Conservation (phyloP, 345 rosid species). For the Mercurialis annua region DNA sequence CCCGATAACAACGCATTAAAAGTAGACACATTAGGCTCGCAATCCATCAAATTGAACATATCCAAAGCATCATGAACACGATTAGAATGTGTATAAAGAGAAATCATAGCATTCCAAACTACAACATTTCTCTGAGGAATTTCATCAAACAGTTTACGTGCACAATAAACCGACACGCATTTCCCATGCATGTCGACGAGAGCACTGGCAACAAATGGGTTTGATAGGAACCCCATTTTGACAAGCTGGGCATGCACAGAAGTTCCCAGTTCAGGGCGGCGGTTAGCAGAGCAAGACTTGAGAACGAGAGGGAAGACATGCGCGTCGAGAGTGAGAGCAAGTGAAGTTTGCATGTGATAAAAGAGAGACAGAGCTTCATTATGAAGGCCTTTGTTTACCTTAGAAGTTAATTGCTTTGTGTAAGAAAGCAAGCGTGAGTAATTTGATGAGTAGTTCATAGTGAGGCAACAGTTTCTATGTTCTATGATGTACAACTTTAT, state of each 20-base stretch:
- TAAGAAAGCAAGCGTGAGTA: conserved; percentile 38
- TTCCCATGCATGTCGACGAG: conserved; percentile 51
- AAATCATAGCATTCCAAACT: conserved; percentile 56
- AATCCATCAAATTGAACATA: conserved; percentile 44
- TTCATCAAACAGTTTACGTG: conserved; percentile 59
- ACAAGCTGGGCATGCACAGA: conserved; percentile 42
- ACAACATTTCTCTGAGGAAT: conserved; percentile 48
- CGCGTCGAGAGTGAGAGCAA: conserved; percentile 48
- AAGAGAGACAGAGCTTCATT: conserved; percentile 49
- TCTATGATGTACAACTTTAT: no score
- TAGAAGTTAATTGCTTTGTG: conserved; percentile 45
- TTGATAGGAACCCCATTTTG: conserved; percentile 37
- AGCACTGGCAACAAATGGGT: conserved; percentile 52
- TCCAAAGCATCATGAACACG: conserved; percentile 33
- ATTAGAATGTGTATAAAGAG: conserved; percentile 41
- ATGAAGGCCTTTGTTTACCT: conserved; percentile 48
- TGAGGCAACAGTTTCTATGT: no score
- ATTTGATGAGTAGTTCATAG: conserved; percentile 34
- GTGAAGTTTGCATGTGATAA: conserved; percentile 44
- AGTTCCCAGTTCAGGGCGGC: conserved; percentile 38
- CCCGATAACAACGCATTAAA: conserved; percentile 50
- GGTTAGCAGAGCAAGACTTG: conserved; percentile 55
- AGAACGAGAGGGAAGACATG: conserved; percentile 55
- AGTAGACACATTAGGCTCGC: conserved; percentile 45
- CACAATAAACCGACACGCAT: conserved; percentile 41